Evolutionary conservation across 2,329 filamentous ascomycete species (phyloP).

Genomic region (Alternaria alternata): DNA sequence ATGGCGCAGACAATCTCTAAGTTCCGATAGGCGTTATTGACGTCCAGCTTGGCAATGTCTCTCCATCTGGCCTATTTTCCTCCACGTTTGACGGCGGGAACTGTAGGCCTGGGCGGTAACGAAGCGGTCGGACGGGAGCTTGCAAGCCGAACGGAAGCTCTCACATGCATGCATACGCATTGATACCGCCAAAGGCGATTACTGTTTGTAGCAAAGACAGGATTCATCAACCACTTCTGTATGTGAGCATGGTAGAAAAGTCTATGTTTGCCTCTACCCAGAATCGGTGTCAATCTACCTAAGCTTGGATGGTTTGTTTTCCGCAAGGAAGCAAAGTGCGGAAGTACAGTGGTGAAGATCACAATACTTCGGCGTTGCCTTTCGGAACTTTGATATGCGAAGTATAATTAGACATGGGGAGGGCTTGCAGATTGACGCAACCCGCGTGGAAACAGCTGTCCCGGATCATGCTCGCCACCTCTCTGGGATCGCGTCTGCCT

Average conservation of each 20-base stretch:
- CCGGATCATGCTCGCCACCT: slow-evolving; percentile 4
- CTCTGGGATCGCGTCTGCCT: slow-evolving; percentile 7
- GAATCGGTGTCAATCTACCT: neutral
- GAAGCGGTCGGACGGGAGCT: slow-evolving; percentile 1
- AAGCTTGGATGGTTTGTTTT: slow-evolving; percentile 1
- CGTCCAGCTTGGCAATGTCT: neutral
- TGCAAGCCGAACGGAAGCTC: neutral
- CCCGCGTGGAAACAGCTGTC: neutral
- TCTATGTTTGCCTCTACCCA: neutral
- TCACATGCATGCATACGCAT: slow-evolving; percentile 1
- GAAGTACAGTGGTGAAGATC: neutral
- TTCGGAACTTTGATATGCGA: slow-evolving; percentile 4
- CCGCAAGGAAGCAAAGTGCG: neutral
- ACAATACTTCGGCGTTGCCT: neutral
- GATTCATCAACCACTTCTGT: neutral
- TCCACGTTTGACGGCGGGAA: slow-evolving; percentile 9
- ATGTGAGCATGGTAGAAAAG: neutral
- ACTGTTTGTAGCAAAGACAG: neutral
- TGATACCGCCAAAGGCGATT: neutral
- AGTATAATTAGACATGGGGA: slow-evolving; percentile 11
- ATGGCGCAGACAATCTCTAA: slow-evolving; percentile 8
- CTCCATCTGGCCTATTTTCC: neutral
- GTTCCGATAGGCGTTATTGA: slow-evolving; percentile 17
- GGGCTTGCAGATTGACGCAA: slow-evolving; percentile 3
- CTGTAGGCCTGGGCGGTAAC: slow-evolving; percentile 1